Conservation (phyloP, 176 grass and related monocot genomes). For the Oryza punctata region DNA sequence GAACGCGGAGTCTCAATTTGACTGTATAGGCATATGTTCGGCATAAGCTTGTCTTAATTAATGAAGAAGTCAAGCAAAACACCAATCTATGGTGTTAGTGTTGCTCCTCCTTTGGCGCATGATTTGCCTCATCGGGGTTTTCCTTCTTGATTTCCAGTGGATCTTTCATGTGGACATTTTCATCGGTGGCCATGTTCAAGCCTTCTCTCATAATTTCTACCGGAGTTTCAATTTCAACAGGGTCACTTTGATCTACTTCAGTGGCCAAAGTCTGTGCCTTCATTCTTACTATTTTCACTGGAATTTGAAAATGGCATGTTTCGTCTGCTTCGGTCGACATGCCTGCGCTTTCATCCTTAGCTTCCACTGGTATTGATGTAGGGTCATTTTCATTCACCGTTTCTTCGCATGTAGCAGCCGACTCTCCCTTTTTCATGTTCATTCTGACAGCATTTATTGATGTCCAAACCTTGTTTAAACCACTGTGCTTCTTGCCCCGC, state of each 20-base stretch:
- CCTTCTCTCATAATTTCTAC: neutral
- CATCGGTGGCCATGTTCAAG: neutral
- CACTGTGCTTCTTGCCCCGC: conserved; percentile 46
- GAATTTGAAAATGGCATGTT: neutral
- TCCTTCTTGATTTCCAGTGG: neutral
- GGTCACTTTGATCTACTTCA: conserved; percentile 9
- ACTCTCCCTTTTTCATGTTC: conserved; percentile 13
- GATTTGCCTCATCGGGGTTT: neutral
- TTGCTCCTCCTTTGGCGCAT: conserved; percentile 19
- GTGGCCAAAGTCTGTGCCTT: neutral
- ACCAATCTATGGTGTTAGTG: conserved; percentile 13
- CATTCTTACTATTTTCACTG: neutral
- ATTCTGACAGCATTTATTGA: conserved; percentile 29
- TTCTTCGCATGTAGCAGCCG: neutral
- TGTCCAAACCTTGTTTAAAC: conserved; percentile 40
- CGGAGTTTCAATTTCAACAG: neutral
- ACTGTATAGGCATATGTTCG: neutral
- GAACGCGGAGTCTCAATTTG: neutral
- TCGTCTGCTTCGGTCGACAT: neutral
- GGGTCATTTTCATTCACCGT: neutral
- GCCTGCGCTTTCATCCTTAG: neutral
- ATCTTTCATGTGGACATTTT: neutral
- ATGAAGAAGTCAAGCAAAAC: neutral
- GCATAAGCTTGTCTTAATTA: neutral
- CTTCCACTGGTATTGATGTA: conserved; percentile 11